Conservation (phyloP, 768 basidiomycete genomes). For the Tylopilus cervinicoccineus region DNA sequence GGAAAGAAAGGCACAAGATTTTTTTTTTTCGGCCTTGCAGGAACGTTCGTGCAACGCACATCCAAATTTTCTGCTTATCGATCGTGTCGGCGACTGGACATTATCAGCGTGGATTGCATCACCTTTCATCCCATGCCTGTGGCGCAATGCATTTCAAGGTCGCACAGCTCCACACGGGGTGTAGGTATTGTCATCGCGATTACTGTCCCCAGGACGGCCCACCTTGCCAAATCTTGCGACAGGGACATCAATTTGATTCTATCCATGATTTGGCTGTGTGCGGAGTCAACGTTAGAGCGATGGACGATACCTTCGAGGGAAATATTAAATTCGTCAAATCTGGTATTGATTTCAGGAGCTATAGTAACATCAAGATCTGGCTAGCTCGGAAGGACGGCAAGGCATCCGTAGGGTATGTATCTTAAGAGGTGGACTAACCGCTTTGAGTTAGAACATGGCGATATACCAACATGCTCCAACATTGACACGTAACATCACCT, state of each 20-base stretch:
- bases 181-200: slow-evolving; percentile 7
- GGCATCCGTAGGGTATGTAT: not conserved
- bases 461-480: not conserved
- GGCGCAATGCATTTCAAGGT: slow-evolving; percentile 1
- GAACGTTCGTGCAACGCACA: slow-evolving; percentile 5
- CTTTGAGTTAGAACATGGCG: not conserved
- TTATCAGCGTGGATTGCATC: slow-evolving; percentile 6
- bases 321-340: slow-evolving; percentile 6
- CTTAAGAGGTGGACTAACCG: slow-evolving; percentile 2
- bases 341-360: slow-evolving; percentile 4
- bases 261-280: slow-evolving; percentile 12
- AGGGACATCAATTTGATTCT: slow-evolving; percentile 9
- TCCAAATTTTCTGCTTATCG: not conserved
- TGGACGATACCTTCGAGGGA: slow-evolving; percentile 2
- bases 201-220: slow-evolving; percentile 9
- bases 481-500: slow-evolving; percentile 6
- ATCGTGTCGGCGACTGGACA: not conserved
- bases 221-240: not conserved
- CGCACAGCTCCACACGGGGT: not conserved
- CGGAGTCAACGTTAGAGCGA: not conserved
- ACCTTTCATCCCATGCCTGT: slow-evolving; percentile 10
- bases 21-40: slow-evolving; percentile 8
- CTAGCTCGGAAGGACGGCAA: not conserved
- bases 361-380: slow-evolving; percentile 4
- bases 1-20: slow-evolving; percentile 3